Conservation (phyloP, 331 rosid species). For the Erythrophleum ivorense region DNA sequence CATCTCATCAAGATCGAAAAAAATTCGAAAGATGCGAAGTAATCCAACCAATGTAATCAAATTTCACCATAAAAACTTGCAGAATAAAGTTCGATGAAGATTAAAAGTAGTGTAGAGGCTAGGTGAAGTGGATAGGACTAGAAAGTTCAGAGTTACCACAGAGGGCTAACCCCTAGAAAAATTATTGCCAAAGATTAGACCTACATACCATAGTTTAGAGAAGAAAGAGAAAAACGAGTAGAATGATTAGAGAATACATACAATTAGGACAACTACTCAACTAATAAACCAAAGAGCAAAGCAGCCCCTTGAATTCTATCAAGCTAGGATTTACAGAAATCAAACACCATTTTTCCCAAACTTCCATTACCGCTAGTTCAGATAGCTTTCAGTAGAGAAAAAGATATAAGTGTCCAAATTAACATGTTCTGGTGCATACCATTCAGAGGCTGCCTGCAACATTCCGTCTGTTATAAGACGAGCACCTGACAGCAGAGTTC, state of each 20-base stretch:
- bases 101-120: constrained; percentile 12
- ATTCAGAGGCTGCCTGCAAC: constrained; percentile 98
- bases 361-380: neutral
- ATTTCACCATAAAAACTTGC: neutral
- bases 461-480: constrained; percentile 87
- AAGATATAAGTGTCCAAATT: constrained; percentile 18
- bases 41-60: constrained; percentile 19
- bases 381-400: constrained; percentile 21
- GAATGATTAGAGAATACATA: constrained; percentile 17
- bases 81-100: constrained; percentile 21
- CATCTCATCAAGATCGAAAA: constrained; percentile 9
- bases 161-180: neutral
- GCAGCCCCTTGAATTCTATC: constrained; percentile 29
- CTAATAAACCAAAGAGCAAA: neutral
- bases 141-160: constrained; percentile 4
- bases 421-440: constrained; percentile 56
- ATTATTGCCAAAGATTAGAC: constrained; percentile 12
- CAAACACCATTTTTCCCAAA: constrained; percentile 26
- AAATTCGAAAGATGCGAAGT: constrained; percentile 23
- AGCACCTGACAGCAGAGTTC: constrained; percentile 92
- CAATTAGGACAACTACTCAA: constrained; percentile 22
- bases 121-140: constrained; percentile 22
- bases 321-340: constrained; percentile 25
- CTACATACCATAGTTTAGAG: constrained; percentile 5
- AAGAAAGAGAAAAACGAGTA: constrained; percentile 15